phyloP scores from a whole-genome alignment of 352 stramenopile genomes.

The Hyphochytrium catenoides region DNA sequence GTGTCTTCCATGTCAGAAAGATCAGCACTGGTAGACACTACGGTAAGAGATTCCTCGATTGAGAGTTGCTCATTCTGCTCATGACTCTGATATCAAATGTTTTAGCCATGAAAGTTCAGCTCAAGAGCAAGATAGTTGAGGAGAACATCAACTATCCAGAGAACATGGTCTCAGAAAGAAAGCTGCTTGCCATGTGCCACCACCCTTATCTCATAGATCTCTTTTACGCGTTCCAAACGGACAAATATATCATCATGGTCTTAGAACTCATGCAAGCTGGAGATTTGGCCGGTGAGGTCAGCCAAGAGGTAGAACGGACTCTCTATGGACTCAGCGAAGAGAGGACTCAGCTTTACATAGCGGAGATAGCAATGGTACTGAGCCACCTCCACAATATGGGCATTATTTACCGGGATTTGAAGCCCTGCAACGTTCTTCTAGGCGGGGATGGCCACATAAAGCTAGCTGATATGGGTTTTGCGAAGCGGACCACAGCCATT shows the following conservation, averaged over 20 bases:
- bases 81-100: too few relatives aligned
- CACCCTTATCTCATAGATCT: slow-evolving; percentile 68
- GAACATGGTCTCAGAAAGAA: slow-evolving; percentile 65
- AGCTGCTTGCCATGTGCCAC: slow-evolving; percentile 56
- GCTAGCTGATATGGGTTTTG: slow-evolving; percentile 61
- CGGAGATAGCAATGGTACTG: slow-evolving; percentile 54
- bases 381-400: slow-evolving; percentile 64
- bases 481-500: slow-evolving; percentile 24
- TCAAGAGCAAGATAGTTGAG: slow-evolving; percentile 62
- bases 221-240: slow-evolving; percentile 69
- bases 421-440: slow-evolving; percentile 65
- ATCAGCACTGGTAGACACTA: slow-evolving; percentile 70
- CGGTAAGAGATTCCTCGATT: slow-evolving; percentile 14
- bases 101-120: slow-evolving; percentile 71
- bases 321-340: slow-evolving; percentile 35
- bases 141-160: slow-evolving; percentile 50
- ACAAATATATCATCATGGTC: slow-evolving; percentile 56
- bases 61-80: neutral
- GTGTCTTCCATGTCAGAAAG: slow-evolving; percentile 63
- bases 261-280: slow-evolving; percentile 53
- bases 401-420: slow-evolving; percentile 61
- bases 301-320: too few relatives aligned
- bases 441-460: slow-evolving; percentile 64
- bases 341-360: slow-evolving; percentile 41
- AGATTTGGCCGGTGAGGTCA: slow-evolving; percentile 39